phyloP scores from a whole-genome alignment of 1,139 yeast genomes.

The Yamadazyma pseudoaaseri region DNA sequence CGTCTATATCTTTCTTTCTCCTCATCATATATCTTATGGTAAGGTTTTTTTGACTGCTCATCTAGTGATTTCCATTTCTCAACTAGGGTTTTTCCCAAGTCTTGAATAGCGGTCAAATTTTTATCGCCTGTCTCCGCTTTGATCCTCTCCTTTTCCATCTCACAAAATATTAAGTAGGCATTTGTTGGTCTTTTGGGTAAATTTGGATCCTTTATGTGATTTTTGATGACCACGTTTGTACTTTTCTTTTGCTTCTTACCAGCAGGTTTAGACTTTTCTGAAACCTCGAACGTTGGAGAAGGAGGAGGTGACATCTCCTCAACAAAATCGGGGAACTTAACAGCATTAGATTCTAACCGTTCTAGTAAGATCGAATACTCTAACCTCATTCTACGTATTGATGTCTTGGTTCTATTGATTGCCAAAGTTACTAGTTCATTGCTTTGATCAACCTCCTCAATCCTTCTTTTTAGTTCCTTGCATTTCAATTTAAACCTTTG shows the following conservation, averaged over 20 bases:
- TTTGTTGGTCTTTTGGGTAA: conserved; percentile 88
- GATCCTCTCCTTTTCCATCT: conserved; percentile 74
- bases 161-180: conserved; percentile 86
- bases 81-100: conserved; percentile 62
- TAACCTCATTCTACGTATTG: conserved; percentile 74
- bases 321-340: conserved; percentile 31
- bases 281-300: conserved; percentile 37
- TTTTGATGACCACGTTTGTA: conserved; percentile 11
- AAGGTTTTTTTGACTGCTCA: conserved; percentile 72
- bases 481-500: conserved; percentile 59
- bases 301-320: conserved; percentile 48
- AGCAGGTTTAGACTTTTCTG: conserved; percentile 20
- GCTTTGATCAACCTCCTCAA: conserved; percentile 72
- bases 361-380: conserved; percentile 83
- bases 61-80: conserved; percentile 82
- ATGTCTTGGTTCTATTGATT: conserved; percentile 71
- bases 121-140: conserved; percentile 30
- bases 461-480: conserved; percentile 67
- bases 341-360: conserved; percentile 63
- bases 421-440: conserved; percentile 80
- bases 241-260: conserved; percentile 21
- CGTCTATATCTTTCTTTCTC: conserved; percentile 73
- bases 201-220: conserved; percentile 65
- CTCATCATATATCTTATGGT: conserved; percentile 72
- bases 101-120: conserved; percentile 18